Evolutionary conservation across 176 grass and related monocot species (phyloP).

Genomic region (Elymus sibiricus): DNA sequence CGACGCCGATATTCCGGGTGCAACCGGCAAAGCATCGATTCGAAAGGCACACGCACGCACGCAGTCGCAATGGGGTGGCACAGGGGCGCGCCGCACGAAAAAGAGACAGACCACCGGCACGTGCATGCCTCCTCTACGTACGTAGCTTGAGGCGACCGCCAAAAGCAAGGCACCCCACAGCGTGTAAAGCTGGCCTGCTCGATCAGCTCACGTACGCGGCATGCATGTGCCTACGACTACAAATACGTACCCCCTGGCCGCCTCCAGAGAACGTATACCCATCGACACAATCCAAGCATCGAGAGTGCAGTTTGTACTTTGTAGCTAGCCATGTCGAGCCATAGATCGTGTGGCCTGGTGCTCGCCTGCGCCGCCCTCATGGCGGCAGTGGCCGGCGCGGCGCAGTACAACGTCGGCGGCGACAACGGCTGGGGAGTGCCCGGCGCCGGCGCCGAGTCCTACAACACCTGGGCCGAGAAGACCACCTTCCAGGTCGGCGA

Average conservation of each 20-base stretch:
- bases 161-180: slow-evolving; percentile 47
- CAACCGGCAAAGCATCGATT: slow-evolving; percentile 35
- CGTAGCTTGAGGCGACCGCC: slow-evolving; percentile 13
- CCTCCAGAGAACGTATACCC: not conserved
- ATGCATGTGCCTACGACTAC: slow-evolving; percentile 42
- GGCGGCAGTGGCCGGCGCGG: slow-evolving; percentile 27
- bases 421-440: slow-evolving; percentile 62
- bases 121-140: not conserved
- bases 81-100: slow-evolving; percentile 11
- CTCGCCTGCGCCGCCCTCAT: slow-evolving; percentile 24
- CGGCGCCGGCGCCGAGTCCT: slow-evolving; percentile 28
- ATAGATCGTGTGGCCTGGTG: not conserved
- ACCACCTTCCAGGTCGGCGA: slow-evolving; percentile 69
- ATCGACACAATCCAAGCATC: not conserved
- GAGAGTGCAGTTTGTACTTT: not conserved
- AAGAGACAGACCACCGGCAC: slow-evolving; percentile 14
- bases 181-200: slow-evolving; percentile 37
- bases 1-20: not conserved
- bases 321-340: slow-evolving; percentile 31
- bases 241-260: slow-evolving; percentile 17
- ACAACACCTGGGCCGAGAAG: slow-evolving; percentile 64
- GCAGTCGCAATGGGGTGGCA: slow-evolving; percentile 17
- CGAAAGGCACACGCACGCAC: slow-evolving; percentile 19
- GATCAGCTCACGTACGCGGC: not conserved
- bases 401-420: slow-evolving; percentile 68